Evolutionary conservation across 306 rosid species (phyloP), one percentile per base, ranked within the genome.

Genomic region (Rosa persica): DNA sequence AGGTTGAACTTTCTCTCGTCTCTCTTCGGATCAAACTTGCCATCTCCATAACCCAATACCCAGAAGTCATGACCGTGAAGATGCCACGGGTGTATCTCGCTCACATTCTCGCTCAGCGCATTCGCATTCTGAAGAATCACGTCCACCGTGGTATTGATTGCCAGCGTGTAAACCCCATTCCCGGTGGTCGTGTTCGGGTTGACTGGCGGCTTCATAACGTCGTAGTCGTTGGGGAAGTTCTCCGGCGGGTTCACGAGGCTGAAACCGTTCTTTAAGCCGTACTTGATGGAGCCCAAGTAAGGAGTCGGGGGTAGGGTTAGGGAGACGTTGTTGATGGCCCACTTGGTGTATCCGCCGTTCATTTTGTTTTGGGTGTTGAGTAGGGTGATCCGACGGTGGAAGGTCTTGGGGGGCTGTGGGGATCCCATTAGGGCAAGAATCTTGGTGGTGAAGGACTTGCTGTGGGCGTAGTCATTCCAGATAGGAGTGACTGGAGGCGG

Each of bases 41-140:
- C 98, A 0, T 92, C 98, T 13, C 98, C 98, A 6, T 89, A 94
- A 0, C 90, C 97, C 72, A 94, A 72, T 11, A 94, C 92, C 98
- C 98, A 94, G 34, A 94, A 94, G 23, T 94, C 94, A 67, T 92
- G 98, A 0, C 98, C 98, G 65, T 94, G 98, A 70, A 94, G 80
- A 78, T 94, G 97, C 97, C 97, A 94, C 0, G 98, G 98, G 62
- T 94, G 98, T 19, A 87, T 90, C 60, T 94, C 97, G 73, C 97
- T 94, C 0, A 60, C 80, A 4, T 83, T 90, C 0, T 25, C 79
- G 0, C 0, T 55, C 17, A 94, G 13, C 0, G 83, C 85, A 25
- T 94, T 94, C 0, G 97, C 86, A 39, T 94, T 94, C 30, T 94
- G 97, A 1, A 92, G 76, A 5, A 94, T 87, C 58, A 94, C 87